These are phyloP conservation scores for Stachybotrys chartarum DNA, from an alignment of 2,329 filamentous ascomycete species.

Conservation along the genomic window DNA sequence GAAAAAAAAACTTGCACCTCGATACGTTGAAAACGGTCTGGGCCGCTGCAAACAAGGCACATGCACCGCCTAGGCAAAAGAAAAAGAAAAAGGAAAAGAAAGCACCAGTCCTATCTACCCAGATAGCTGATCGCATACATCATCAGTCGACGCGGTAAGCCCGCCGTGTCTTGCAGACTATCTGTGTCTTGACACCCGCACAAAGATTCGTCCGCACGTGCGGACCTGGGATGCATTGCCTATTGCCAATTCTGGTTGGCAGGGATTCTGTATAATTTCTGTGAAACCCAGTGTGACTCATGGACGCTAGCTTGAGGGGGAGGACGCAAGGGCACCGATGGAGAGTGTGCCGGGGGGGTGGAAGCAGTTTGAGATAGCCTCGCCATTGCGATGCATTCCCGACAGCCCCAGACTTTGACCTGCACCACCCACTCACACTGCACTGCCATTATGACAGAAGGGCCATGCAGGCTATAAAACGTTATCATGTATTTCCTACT, in stretches of 20 bases:
- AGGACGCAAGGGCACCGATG: not conserved
- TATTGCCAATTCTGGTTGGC: not conserved
- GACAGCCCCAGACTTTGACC: not conserved
- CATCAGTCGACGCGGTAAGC: not conserved
- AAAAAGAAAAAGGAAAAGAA: too few species aligned
- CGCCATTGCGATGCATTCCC: not conserved
- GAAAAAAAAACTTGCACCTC: not conserved
- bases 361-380: not conserved
- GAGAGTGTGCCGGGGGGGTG: not conserved
- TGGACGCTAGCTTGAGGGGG: constrained; percentile 6
- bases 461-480: too few species aligned
- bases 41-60: too few species aligned
- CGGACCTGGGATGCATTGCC: not conserved
- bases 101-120: too few species aligned
- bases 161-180: not conserved
- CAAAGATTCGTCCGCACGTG: not conserved
- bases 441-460: too few species aligned
- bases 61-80: too few species aligned
- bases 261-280: not conserved
- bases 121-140: too few species aligned
- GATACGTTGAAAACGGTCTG: too few species aligned
- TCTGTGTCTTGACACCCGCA: not conserved
- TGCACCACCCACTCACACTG: not conserved
- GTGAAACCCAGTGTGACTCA: not conserved
- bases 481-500: too few species aligned